Conservation (phyloP, 345 rosid species). For the Euphorbia pulcherrima region DNA sequence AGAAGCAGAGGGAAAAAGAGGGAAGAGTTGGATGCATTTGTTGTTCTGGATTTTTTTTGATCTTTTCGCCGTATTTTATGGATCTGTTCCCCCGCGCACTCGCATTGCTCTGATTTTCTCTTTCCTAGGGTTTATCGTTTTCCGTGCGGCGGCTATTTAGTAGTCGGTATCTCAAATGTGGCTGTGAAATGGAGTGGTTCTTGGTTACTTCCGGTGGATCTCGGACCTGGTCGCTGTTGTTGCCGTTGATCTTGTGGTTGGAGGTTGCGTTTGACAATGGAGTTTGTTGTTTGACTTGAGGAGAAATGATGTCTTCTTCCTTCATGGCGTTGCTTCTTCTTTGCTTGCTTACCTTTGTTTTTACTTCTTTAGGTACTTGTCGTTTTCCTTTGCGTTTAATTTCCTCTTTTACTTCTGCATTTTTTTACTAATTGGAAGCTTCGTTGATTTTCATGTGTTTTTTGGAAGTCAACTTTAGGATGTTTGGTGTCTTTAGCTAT, state of each 20-base stretch:
- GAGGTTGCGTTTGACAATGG: constrained; percentile 36
- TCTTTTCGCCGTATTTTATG: constrained; percentile 57
- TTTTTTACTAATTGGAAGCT: background rate
- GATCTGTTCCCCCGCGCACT: constrained; percentile 44
- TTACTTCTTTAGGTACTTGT: constrained; percentile 47
- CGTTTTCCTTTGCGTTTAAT: background rate
- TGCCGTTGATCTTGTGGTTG: constrained; percentile 12
- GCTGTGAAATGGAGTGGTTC: constrained; percentile 27
- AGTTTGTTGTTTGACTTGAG: constrained; percentile 27
- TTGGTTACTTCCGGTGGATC: constrained; percentile 19
- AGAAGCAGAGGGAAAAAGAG: background rate
- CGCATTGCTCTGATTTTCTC: constrained; percentile 27
- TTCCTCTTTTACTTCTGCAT: background rate
- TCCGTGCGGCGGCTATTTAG: background rate
- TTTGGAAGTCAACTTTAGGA: background rate
- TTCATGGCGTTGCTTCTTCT: constrained; percentile 28
- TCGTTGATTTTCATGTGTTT: background rate
- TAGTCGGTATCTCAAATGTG: constrained; percentile 19
- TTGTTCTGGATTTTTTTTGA: constrained; percentile 11
- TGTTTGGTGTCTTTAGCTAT: constrained; percentile 3
- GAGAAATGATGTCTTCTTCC: constrained; percentile 44
- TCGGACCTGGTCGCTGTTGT: constrained; percentile 15
- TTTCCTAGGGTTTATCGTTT: constrained; percentile 49
- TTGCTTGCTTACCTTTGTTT: constrained; percentile 37
- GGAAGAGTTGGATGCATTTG: background rate